phyloP scores from a whole-genome alignment of 73 alveolate species.

The Symbiodinium natans region DNA sequence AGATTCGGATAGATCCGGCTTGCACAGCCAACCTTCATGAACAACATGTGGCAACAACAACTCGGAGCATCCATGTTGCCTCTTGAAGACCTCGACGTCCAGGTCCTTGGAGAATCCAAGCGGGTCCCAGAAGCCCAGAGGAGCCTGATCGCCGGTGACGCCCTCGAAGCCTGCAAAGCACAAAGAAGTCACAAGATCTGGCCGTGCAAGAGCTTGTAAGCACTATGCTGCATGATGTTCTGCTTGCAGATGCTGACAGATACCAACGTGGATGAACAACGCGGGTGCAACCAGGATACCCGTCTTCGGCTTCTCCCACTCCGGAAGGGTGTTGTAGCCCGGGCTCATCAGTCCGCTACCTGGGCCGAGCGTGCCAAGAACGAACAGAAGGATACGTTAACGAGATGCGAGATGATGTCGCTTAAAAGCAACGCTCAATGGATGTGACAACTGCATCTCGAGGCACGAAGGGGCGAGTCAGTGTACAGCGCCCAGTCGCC shows the following conservation, averaged over 20 bases:
- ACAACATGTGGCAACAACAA: not conserved
- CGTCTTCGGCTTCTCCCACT: constrained; percentile 48
- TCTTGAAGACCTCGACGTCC: constrained; percentile 82
- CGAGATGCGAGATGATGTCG: too few species aligned
- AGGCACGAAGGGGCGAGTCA: constrained; percentile 52
- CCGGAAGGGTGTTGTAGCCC: constrained; percentile 92
- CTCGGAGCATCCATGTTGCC: too few species aligned
- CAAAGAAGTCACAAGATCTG: too few species aligned
- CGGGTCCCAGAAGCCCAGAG: constrained; percentile 92
- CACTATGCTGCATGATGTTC: too few species aligned
- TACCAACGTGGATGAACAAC: too few species aligned
- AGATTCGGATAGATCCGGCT: not conserved
- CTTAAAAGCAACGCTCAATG: not conserved
- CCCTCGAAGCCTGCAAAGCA: constrained; percentile 25
- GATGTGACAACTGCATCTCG: not conserved
- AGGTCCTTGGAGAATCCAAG: constrained; percentile 67
- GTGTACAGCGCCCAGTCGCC: constrained; percentile 91
- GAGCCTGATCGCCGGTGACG: constrained; percentile 68
- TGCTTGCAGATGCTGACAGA: too few species aligned
- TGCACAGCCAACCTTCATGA: not conserved
- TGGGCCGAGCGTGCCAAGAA: not conserved
- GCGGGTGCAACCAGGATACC: constrained; percentile 5
- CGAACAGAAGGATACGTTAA: too few species aligned
- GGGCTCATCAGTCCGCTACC: constrained; percentile 50
- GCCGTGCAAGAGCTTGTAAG: too few species aligned